phyloP scores from a whole-genome alignment of 1,284 basidiomycete genomes.

The Ceratobasidium sp. region DNA sequence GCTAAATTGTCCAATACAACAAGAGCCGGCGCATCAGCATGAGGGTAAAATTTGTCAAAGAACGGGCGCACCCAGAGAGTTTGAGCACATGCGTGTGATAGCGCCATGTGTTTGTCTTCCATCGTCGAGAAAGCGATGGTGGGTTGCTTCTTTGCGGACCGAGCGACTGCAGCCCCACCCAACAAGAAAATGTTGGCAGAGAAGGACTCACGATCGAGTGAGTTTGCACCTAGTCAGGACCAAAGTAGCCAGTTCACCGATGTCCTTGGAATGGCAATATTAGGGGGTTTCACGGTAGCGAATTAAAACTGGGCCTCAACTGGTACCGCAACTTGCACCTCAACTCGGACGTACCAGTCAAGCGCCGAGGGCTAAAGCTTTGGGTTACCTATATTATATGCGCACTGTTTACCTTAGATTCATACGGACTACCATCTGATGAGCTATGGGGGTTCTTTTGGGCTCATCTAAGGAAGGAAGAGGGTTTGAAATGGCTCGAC shows the following conservation, averaged over 20 bases:
- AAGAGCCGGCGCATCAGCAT: slow-evolving; percentile 42
- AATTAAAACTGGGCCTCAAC: too few species aligned
- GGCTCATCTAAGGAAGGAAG: too few species aligned
- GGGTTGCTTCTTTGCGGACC: slow-evolving; percentile 55
- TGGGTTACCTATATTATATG: too few species aligned
- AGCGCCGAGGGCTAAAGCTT: too few species aligned
- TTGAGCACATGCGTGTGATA: slow-evolving; percentile 54
- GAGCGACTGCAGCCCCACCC: slow-evolving; percentile 53
- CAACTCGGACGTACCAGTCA: too few species aligned
- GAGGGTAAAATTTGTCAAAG: slow-evolving; percentile 52
- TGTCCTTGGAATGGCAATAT: background rate
- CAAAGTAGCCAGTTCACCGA: slow-evolving; percentile 21
- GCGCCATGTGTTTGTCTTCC: slow-evolving; percentile 58
- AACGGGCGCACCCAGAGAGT: slow-evolving; percentile 54
- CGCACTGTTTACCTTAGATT: too few species aligned
- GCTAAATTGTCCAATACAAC: slow-evolving; percentile 56
- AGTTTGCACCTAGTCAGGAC: slow-evolving; percentile 38
- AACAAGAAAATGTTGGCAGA: slow-evolving; percentile 54
- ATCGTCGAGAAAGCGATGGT: slow-evolving; percentile 55
- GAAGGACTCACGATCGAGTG: slow-evolving; percentile 49
- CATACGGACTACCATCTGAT: too few species aligned
- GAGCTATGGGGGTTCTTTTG: too few species aligned
- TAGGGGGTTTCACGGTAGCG: slow-evolving; percentile 57
- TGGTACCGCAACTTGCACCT: too few species aligned
- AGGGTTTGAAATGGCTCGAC: too few species aligned